These are phyloP conservation scores for Trichoderma simmonsii DNA, from an alignment of 2,329 filamentous ascomycete species.

Conservation along the genomic window DNA sequence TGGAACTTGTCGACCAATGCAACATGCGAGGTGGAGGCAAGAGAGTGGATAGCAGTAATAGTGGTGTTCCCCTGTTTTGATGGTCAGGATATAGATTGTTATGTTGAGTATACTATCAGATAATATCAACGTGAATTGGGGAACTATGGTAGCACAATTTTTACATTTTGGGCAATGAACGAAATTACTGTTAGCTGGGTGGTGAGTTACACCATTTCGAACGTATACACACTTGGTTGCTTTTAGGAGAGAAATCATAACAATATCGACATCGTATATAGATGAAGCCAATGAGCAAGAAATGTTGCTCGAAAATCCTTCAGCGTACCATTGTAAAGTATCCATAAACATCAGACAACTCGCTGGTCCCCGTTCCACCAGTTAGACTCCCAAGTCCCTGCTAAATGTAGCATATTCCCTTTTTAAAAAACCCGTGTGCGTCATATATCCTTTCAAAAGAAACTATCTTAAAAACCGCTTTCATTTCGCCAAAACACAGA, in stretches of 20 bases:
- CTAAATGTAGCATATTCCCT: background rate
- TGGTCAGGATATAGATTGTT: too few species aligned
- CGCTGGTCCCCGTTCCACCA: background rate
- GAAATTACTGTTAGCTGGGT: background rate
- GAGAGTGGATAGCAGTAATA: background rate
- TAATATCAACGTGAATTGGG: background rate
- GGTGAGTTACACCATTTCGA: background rate
- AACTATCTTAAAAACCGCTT: background rate
- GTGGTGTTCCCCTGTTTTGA: too few species aligned
- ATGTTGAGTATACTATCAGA: too few species aligned
- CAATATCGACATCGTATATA: background rate
- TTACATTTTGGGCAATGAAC: background rate
- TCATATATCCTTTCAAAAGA: background rate
- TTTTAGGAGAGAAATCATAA: background rate
- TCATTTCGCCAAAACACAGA: background rate
- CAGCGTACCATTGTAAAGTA: background rate
- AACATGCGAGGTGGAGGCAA: background rate
- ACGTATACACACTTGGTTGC: background rate
- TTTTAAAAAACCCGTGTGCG: background rate
- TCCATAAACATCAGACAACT: background rate
- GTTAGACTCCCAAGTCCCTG: background rate
- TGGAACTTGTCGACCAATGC: background rate
- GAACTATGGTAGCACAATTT: background rate
- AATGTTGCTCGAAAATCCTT: background rate
- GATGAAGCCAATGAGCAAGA: background rate